Conservation (phyloP, 2,329 filamentous ascomycete species). For the Xylariales sp. region DNA sequence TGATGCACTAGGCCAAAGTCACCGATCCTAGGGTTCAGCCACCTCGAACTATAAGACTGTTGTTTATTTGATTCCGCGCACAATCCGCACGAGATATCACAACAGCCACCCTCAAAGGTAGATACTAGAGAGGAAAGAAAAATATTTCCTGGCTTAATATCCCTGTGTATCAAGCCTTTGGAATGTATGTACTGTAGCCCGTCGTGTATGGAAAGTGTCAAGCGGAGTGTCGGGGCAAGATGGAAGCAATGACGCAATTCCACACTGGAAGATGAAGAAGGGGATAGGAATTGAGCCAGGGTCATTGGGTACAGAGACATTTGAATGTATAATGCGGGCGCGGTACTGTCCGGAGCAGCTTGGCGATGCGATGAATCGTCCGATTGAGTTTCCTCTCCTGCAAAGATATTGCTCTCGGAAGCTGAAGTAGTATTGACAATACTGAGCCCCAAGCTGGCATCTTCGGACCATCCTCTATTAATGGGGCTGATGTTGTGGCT, state of each 20-base stretch:
- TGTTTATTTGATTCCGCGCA: conserved; percentile 30
- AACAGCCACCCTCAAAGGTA: conserved; percentile 44
- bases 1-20: conserved; percentile 74
- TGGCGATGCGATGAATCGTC: conserved; percentile 49
- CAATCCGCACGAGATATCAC: conserved; percentile 43
- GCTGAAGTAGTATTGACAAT: conserved; percentile 42
- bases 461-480: conserved; percentile 51
- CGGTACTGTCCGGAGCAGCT: conserved; percentile 41
- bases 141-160: conserved; percentile 75
- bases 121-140: conserved; percentile 65
- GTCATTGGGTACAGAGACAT: conserved; percentile 75
- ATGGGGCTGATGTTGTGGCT: neutral
- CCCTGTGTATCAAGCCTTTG: conserved; percentile 70
- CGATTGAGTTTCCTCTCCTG: conserved; percentile 46
- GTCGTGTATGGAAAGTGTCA: conserved; percentile 67
- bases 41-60: conserved; percentile 45
- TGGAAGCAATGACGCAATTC: conserved; percentile 68
- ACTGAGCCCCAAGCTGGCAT: conserved; percentile 49
- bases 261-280: conserved; percentile 45
- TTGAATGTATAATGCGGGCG: conserved; percentile 71
- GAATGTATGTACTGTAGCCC: conserved; percentile 73
- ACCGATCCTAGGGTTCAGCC: conserved; percentile 70
- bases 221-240: conserved; percentile 64
- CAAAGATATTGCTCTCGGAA: conserved; percentile 46
- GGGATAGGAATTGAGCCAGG: conserved; percentile 60